Base-by-base conservation (phyloP, 2,329 filamentous ascomycete species). In the Arthroderma uncinatum region DNA sequence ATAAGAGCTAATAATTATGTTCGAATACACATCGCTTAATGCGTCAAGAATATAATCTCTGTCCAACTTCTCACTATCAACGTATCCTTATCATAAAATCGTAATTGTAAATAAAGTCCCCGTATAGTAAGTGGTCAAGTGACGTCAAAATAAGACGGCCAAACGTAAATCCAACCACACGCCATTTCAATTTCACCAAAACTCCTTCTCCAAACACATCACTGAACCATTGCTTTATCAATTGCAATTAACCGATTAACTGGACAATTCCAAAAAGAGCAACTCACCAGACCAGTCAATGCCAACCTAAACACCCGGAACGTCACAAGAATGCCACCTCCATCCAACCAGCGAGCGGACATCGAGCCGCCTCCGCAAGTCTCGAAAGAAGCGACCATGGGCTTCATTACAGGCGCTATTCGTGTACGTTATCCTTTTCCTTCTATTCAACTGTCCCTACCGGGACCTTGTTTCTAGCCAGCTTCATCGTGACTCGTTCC, bases 291-390 rank as follows among this genome's bases (percentile, higher is more conserved):
- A 10, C 8, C 40, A 44, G 8, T 7, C 2, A 25, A 48, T 10
- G 21, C 16, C 8, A 19, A 47, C n/a, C 25, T 7, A 53, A 16
- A 34, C 25, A 54, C 9, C 16, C 42, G 23, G 12, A 23, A 28
- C 12, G 23, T 5, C 19, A 7, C 34, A 4, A 40, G 21, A 19
- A 75, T 76, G 73, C 72, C 73, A 44, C 67, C 73, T n/a, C 70
- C 73, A 23, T 68, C 72, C 8, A 66, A 63, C 54, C 69, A 73
- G 42, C 65, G 66, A 60, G 66, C 65, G 21, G 69, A 72, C 39
- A 68, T 71, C 50, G 72, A 74, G 48, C 73, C 72, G 16, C 73
- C 74, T 1, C 68, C 69, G 16, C 69, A 75, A 60, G 65, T 76
- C 62, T 72, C 70, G 10, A 67, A 67, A 16, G 65, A 74, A 58